Base-by-base conservation (phyloP, 1,284 basidiomycete species). In the Sporisorium scitamineum region DNA sequence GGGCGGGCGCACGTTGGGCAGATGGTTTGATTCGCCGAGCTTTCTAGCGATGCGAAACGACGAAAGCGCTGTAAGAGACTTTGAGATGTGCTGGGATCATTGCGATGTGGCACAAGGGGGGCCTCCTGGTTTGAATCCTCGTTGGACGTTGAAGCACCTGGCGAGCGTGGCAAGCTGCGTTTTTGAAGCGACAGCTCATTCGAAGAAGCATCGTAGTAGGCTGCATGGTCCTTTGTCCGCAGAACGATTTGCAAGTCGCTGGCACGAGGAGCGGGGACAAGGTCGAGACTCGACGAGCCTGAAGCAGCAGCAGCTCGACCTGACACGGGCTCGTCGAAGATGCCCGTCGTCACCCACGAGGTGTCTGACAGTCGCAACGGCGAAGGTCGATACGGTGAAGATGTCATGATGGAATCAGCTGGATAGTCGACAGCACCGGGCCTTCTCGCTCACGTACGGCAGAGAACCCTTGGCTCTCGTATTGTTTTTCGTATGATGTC, bases 231-330 rank as follows among this genome's bases (percentile, higher is more conserved):
- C 18, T 69, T 56, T 29, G 80, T 80, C 13, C 81, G 67, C 13
- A 83, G 55, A 8, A 83, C 72, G 42, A 83, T 70, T 47, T 83
- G 81, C 7, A 79, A 57, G 27, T 80, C 76, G 52, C 62, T 64
- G 7, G 67, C 44, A 6, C 58, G 64, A 24, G 53, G 64, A 27
- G 72, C 61, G 1, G 70, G 75, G 7, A 81, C 70, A 0, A 81
- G 67, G 24, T 79, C 78, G 51, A 70, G 74, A 16, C 58, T 70
- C 3, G 60, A 63, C 5, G 64, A 39, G 39, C 39, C 39, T 37
- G 26, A 5, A 7, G 31, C 22, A 4, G 16, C 5, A 5, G n/a
- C 9, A 2, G 22, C 39, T 26, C 11, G 34, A 13, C 11, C 18
- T 18, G 55, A 50, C 2, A 26, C 13, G 5, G 24, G 31, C 16